Base-by-base conservation (phyloP, 345 rosid genomes). In the Bretschneidera sinensis region DNA sequence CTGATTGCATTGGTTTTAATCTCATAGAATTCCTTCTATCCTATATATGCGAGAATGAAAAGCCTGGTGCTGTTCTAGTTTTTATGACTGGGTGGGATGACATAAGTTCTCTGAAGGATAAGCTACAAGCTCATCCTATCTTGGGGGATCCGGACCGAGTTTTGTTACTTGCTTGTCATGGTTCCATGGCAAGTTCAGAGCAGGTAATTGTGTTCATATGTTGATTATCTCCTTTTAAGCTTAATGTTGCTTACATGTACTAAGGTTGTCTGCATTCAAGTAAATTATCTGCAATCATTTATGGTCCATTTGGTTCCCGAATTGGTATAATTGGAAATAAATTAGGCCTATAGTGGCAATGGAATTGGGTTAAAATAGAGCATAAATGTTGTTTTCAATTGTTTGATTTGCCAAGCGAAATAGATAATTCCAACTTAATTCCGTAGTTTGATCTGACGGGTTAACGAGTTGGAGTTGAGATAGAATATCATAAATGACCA, bases 31-130 rank as follows among this genome's bases (percentile, higher is more conserved):
- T 67, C 65, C 71, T 92, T 63, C 78, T 92, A 48, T 79, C 78
- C 68, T 18, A 73, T 59, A 84, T 92, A 47, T 89, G 94, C 51
- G 84, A 89, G 81, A 74, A 83, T 59, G 91, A 77, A 77, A 71
- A 69, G 62, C 86, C 86, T 18, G 98, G 98, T 68, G 89, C 95
- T 63, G 79, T 92, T 62, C 76, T 92, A 34, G 91, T 92, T 61
- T 92, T 92, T 75, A 78, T 92, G 95, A 92, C 92, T 70, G 98
- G 98, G 51, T 89, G 95, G 96, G 98, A 92, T 70, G 98, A 92
- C 80, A 89, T 89, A 64, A 83, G 71, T 79, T 77, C 96, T 55
- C 73, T 89, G 39, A 89, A 89, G 80, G 98, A 92, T 50, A 87
- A 92, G 74, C 85, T 89, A 50, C 85, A 67, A 74, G 69, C 78